phyloP scores from a whole-genome alignment of 140 eudicot species.

The Oenanthe javanica region DNA sequence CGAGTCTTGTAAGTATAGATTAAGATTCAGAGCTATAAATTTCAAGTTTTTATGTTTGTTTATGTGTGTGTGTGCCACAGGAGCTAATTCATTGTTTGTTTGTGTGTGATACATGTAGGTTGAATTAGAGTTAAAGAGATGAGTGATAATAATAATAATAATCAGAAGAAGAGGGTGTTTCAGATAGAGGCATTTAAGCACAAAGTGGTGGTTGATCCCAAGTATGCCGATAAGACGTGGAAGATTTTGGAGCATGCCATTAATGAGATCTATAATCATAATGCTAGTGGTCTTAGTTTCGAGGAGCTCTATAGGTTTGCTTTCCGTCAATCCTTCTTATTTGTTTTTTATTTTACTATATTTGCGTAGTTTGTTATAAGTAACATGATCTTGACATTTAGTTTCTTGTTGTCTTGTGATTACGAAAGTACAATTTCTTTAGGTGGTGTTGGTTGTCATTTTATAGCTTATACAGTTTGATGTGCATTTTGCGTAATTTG shows the following conservation, averaged over 20 bases:
- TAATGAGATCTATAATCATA: constrained; percentile 8
- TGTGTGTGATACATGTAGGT: not conserved
- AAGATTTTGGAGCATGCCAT: constrained; percentile 9
- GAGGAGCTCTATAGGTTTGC: constrained; percentile 9
- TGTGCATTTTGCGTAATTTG: not conserved
- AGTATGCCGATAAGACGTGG: constrained; percentile 4
- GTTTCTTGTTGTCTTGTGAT: no score
- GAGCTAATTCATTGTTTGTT: not conserved
- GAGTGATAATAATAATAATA: not conserved
- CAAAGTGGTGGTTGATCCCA: constrained; percentile 14
- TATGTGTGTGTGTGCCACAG: not conserved
- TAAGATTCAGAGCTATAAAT: not conserved
- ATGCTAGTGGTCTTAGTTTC: constrained; percentile 11
- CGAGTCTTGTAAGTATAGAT: not conserved
- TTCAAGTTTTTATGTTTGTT: not conserved
- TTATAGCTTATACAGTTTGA: no score
- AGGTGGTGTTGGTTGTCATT: no score
- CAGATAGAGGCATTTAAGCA: constrained; percentile 12
- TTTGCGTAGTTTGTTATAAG: not conserved
- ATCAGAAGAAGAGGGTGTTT: constrained; percentile 8
- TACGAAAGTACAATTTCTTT: no score
- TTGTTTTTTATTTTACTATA: no score
- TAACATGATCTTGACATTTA: not conserved
- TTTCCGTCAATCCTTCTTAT: not conserved
- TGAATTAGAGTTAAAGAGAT: not conserved